Conservation (phyloP, 2,329 filamentous ascomycete genomes). For the Arthrinium phaeospermum region DNA sequence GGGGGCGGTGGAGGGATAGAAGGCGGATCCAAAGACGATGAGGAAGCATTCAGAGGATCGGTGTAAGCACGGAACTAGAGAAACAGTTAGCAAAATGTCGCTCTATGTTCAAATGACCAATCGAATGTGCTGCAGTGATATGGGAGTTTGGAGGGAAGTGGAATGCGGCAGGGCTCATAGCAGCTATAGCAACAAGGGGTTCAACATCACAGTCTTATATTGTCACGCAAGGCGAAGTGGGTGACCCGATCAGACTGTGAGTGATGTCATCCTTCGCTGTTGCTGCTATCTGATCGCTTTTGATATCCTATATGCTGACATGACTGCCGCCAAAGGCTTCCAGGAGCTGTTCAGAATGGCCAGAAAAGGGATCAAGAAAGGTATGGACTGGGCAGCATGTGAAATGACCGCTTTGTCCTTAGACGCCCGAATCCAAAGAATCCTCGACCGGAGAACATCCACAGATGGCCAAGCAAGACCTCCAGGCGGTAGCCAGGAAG, state of each 20-base stretch:
- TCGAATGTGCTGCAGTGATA: neutral
- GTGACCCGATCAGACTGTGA: constrained; percentile 19
- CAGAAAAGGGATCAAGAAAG: neutral
- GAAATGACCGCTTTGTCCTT: neutral
- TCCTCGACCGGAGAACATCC: neutral
- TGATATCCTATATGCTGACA: constrained; percentile 21
- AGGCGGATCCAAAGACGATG: constrained; percentile 60
- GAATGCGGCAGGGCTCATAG: neutral
- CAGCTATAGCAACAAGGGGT: constrained; percentile 16
- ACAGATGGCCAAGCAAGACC: neutral
- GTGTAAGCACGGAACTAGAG: constrained; percentile 64
- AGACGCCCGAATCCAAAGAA: neutral
- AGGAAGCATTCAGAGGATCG: constrained; percentile 55
- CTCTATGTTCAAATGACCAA: neutral
- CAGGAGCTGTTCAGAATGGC: constrained; percentile 15
- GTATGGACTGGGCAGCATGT: neutral
- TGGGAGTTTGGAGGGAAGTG: neutral
- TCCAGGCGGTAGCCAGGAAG: neutral
- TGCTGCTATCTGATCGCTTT: constrained; percentile 21
- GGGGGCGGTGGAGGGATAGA: constrained; percentile 65
- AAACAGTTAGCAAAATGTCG: constrained; percentile 7
- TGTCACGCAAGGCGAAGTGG: constrained; percentile 14
- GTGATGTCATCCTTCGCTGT: constrained; percentile 20
- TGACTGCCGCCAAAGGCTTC: constrained; percentile 14
- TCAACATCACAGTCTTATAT: constrained; percentile 14